phyloP scores from a whole-genome alignment of 1,139 yeast genomes.

The Protomyces gravidus region DNA sequence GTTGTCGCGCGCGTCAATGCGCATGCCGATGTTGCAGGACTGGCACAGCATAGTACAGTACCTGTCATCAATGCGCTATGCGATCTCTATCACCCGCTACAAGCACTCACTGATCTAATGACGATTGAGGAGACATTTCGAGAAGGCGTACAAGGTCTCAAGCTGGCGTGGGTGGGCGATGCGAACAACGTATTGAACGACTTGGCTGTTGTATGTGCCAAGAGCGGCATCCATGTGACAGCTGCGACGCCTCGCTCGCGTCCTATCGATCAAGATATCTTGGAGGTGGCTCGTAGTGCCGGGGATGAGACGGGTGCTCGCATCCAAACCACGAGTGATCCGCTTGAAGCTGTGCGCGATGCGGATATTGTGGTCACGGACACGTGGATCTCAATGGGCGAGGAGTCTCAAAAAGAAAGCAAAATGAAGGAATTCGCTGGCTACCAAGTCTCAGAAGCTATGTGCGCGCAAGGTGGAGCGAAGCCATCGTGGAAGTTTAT shows the following conservation, averaged over 20 bases:
- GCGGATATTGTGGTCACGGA: constrained; percentile 92
- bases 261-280: constrained; percentile 58
- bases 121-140: constrained; percentile 79
- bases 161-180: constrained; percentile 94
- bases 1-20: constrained; percentile 91
- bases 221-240: constrained; percentile 75
- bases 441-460: constrained; percentile 69
- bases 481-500: constrained; percentile 75
- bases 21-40: constrained; percentile 73
- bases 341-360: constrained; percentile 61
- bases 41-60: constrained; percentile 63
- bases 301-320: constrained; percentile 52
- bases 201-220: constrained; percentile 82
- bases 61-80: constrained; percentile 93
- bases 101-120: constrained; percentile 84
- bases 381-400: constrained; percentile 97
- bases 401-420: constrained; percentile 68
- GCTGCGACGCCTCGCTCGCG: constrained; percentile 78
- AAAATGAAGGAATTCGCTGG: constrained; percentile 79
- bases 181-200: constrained; percentile 94
- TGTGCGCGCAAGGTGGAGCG: constrained; percentile 57
- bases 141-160: constrained; percentile 46
- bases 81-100: constrained; percentile 89
- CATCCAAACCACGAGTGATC: constrained; percentile 66
- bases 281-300: constrained; percentile 52